These are phyloP conservation scores for Jacaranda copaia DNA, from an alignment of 257 asterid genomes.

Conservation along the genomic window DNA sequence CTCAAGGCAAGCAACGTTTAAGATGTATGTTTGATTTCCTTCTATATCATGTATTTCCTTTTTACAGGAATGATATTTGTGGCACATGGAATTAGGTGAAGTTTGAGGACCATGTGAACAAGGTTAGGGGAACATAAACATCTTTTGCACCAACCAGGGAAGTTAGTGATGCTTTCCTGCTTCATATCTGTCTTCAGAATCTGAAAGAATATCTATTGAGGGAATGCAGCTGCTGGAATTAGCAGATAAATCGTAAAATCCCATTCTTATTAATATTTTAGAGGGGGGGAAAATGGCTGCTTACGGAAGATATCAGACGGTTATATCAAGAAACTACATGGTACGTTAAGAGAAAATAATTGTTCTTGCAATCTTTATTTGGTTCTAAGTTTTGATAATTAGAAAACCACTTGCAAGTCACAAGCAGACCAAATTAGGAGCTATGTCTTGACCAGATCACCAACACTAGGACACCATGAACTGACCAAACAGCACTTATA, in stretches of 20 bases:
- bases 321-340: neutral
- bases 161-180: neutral
- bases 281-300: too few relatives aligned
- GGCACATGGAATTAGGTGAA: neutral
- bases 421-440: too few relatives aligned
- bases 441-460: too few relatives aligned
- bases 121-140: neutral
- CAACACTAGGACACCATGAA: neutral
- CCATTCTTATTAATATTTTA: neutral
- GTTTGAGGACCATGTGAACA: neutral
- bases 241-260: neutral
- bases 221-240: neutral
- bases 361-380: neutral
- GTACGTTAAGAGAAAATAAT: neutral
- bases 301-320: neutral
- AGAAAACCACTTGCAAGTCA: neutral
- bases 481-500: neutral
- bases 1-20: neutral
- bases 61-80: neutral
- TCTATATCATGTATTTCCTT: neutral
- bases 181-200: neutral
- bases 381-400: neutral
- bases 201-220: neutral
- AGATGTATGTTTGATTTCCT: neutral
- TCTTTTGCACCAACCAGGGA: neutral